Conservation (phyloP, 2,329 filamentous ascomycete genomes). For the Sordariomycetes sp. region DNA sequence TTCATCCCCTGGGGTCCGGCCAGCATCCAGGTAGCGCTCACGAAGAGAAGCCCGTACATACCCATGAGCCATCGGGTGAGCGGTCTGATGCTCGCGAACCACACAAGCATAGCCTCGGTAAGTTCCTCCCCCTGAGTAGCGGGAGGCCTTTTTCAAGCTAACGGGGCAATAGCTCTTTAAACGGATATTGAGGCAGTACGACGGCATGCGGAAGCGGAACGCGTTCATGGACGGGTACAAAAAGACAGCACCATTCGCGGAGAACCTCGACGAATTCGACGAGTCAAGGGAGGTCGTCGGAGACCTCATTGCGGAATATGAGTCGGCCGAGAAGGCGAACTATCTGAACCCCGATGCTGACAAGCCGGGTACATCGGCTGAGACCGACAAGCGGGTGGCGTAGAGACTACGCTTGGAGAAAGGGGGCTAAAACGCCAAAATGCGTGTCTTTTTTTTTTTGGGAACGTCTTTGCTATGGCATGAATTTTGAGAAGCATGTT, state of each 20-base stretch:
- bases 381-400: conserved; percentile 38
- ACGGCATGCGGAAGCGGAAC: conserved; percentile 88
- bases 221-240: conserved; percentile 96
- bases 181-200: conserved; percentile 84
- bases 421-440: neutral
- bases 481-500: neutral
- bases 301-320: conserved; percentile 88
- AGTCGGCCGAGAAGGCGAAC: conserved; percentile 82
- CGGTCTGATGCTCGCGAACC: conserved; percentile 94
- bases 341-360: conserved; percentile 70
- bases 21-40: conserved; percentile 92
- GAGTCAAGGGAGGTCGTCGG: conserved; percentile 85
- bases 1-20: conserved; percentile 99
- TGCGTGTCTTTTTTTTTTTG: neutral
- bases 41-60: conserved; percentile 93
- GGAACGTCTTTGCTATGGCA: neutral
- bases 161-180: conserved; percentile 62
- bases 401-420: conserved; percentile 11
- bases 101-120: conserved; percentile 89
- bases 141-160: neutral
- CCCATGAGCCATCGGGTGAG: conserved; percentile 90
- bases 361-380: conserved; percentile 34
- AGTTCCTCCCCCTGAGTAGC: conserved; percentile 14
- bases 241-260: conserved; percentile 85
- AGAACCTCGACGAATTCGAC: conserved; percentile 90